Percentiles rank a stretch among this genome's conserved stretches.
Evolutionary conservation across 2,329 filamentous ascomycete genomes (phyloP).

Genomic region (Didymella keratinophila): DNA sequence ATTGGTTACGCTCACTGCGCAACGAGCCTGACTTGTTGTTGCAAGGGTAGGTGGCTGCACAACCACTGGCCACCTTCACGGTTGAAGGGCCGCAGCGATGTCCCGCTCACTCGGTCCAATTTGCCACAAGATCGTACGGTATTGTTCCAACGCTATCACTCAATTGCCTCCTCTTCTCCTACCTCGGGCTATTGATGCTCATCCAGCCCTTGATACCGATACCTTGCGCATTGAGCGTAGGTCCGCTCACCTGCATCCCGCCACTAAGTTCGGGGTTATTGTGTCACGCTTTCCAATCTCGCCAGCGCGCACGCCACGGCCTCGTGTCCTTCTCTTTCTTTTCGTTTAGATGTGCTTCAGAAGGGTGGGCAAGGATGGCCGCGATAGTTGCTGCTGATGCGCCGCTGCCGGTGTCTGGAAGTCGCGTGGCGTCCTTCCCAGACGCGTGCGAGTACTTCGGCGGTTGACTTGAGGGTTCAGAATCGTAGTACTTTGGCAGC

Average conservation of each 20-base stretch:
- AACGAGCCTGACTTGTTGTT: neutral
- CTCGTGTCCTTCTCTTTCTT: conserved; percentile 1
- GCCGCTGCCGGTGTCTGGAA: neutral
- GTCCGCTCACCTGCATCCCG: neutral
- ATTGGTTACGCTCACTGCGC: neutral
- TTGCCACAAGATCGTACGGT: too few species aligned
- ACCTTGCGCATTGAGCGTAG: conserved; percentile 6
- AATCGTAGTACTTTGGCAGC: conserved; percentile 9
- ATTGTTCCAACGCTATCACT: neutral
- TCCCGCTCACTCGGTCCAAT: neutral
- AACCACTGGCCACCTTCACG: neutral
- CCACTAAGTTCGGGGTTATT: neutral
- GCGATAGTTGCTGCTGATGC: conserved; percentile 6
- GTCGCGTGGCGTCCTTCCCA: neutral
- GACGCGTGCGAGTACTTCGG: neutral
- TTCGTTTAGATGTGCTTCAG: neutral
- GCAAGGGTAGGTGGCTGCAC: neutral
- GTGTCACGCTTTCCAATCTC: conserved; percentile 7
- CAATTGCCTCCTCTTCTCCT: neutral
- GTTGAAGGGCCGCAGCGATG: neutral
- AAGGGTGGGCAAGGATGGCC: conserved; percentile 10
- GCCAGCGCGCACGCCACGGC: conserved; percentile 9
- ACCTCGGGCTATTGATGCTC: neutral
- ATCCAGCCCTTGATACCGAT: conserved; percentile 3
- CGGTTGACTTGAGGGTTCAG: conserved; percentile 5